A percentile compares a stretch with the other conserved stretches of the same genome.
phyloP scores from a whole-genome alignment of 805 yeast species.

The Zygoascus bituminiphila region DNA sequence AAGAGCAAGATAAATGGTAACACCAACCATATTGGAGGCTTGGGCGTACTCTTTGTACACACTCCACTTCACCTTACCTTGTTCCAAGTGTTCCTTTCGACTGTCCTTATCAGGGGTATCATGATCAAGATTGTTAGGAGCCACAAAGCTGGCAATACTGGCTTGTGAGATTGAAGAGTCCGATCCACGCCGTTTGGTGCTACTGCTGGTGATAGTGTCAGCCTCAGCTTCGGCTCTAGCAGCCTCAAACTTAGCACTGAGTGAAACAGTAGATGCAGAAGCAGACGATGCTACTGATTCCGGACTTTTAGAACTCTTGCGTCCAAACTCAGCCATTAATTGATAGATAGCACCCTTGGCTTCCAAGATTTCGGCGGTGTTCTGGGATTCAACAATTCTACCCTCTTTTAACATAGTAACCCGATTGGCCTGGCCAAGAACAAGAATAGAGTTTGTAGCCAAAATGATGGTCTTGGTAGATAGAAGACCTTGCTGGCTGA shows the following conservation, averaged over 20 bases:
- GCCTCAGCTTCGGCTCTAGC: constrained; percentile 1
- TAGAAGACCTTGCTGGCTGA: constrained; percentile 74
- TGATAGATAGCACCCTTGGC: constrained; percentile 19
- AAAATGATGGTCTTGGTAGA: constrained; percentile 65
- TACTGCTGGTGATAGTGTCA: constrained; percentile 1
- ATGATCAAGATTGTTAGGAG: constrained; percentile 22
- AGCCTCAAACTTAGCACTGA: not conserved
- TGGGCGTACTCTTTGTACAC: constrained; percentile 76
- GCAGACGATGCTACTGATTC: constrained; percentile 13
- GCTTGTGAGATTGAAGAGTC: constrained; percentile 44
- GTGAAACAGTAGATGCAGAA: constrained; percentile 1
- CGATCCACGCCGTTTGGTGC: constrained; percentile 18
- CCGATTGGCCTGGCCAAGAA: constrained; percentile 63
- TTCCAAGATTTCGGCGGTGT: constrained; percentile 23
- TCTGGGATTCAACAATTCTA: constrained; percentile 31
- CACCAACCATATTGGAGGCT: constrained; percentile 72
- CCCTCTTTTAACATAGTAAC: constrained; percentile 58
- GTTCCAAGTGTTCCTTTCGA: constrained; percentile 71
- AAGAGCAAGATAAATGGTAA: constrained; percentile 46
- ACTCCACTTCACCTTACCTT: constrained; percentile 87
- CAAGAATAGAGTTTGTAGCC: constrained; percentile 83
- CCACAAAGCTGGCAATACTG: constrained; percentile 50
- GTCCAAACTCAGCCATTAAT: constrained; percentile 22
- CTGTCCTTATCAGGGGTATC: constrained; percentile 20
- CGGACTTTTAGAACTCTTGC: constrained; percentile 9